phyloP scores from a whole-genome alignment of 768 basidiomycete species.

The Glaciozyma antarctica region DNA sequence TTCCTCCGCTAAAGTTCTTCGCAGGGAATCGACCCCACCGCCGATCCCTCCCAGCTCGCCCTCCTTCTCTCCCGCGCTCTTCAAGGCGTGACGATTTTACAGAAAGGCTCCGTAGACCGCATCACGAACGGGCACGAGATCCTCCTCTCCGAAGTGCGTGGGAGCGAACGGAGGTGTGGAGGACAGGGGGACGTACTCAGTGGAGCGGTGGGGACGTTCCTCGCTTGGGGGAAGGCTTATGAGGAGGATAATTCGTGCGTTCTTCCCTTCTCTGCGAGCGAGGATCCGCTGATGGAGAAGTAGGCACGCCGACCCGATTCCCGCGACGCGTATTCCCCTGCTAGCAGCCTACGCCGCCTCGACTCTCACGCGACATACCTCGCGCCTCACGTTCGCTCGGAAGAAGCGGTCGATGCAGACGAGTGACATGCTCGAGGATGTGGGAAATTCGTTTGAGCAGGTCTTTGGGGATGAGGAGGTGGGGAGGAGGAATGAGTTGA shows the following conservation, averaged over 20 bases:
- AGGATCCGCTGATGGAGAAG: no score
- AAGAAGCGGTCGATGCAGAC: constrained; percentile 74
- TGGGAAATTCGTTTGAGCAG: constrained; percentile 61
- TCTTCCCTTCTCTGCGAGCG: neutral
- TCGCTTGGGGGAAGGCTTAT: constrained; percentile 93
- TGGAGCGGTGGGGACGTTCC: constrained; percentile 74
- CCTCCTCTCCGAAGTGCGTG: constrained; percentile 57
- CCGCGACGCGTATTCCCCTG: constrained; percentile 52
- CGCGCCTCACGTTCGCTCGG: constrained; percentile 62
- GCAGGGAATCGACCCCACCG: neutral
- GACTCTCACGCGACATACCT: constrained; percentile 76
- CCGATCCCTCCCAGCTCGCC: constrained; percentile 47
- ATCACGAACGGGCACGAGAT: constrained; percentile 62
- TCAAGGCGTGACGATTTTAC: constrained; percentile 77
- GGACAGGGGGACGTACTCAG: constrained; percentile 93
- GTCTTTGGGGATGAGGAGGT: constrained; percentile 49
- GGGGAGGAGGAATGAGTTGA: neutral
- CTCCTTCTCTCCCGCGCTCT: constrained; percentile 60
- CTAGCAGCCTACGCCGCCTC: constrained; percentile 78
- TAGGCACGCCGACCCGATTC: constrained; percentile 36
- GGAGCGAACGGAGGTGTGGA: constrained; percentile 84
- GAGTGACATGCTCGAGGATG: constrained; percentile 55
- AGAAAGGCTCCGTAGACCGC: constrained; percentile 77
- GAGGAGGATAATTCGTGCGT: constrained; percentile 50
- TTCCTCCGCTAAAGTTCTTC: neutral